Base-by-base conservation (phyloP, 208 protist genomes). In the Strigomonas oncopelti region DNA sequence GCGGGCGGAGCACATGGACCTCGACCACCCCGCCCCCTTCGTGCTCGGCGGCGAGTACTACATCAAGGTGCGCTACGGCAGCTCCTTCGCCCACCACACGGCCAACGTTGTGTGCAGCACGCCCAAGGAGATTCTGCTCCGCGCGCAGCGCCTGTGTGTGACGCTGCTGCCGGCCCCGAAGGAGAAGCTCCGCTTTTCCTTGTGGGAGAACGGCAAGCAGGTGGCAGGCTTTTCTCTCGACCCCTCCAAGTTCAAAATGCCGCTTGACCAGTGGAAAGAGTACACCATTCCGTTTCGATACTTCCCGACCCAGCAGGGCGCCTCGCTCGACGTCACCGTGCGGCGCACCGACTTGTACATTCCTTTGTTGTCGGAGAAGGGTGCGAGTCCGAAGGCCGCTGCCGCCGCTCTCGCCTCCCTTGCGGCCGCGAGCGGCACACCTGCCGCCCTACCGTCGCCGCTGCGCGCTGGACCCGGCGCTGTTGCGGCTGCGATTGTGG, bases 251-350 rank as follows among this genome's bases (percentile, higher is more conserved):
- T 90, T 96, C 61, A 67, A 67, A 22, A 64, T 78, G 9, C 45
- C 68, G 11, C 32, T 46, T 34, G 80, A 65, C 0, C 63, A 69
- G 64, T 69, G 68, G 73, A 92, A 90, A 71, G 88, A 87, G 59
- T 96, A 93, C 72, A 70, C 84, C 9, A 90, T 96, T 36, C 91
- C 91, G 0, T 96, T 96, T 55, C 80, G 82, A 46, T 93, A 96
- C 67, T 80, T 87, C 63, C 88, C 91, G 9, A 91, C 87, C 5
- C 67, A 83, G 22, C 88, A 93, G 61, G 45, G 54, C n/a, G 67
- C 75, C 29, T 78, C 77, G 0, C 74, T 96, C 18, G 85, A 92
- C 24, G 68, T 96, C 28, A 75, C 80, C 8, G 84, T 96, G 38
- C 67, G 69, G 7, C 73, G 65, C 7, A 61, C 31, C 8, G 31